Conservation (phyloP, 2,329 filamentous ascomycete genomes). For the Alternaria solani region DNA sequence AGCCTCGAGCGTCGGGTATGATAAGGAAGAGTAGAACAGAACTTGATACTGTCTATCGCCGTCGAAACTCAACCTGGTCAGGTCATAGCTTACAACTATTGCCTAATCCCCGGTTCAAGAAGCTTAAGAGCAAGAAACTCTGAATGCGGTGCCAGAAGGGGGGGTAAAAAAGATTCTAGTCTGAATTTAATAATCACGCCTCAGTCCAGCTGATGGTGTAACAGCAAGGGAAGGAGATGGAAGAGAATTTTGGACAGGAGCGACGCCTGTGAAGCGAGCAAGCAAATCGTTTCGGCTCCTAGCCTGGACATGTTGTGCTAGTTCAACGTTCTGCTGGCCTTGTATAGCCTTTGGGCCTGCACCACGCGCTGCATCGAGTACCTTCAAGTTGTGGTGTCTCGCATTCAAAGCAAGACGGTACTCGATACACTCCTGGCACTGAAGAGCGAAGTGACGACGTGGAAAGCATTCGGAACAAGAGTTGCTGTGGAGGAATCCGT, state of each 20-base stretch:
- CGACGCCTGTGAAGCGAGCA: neutral
- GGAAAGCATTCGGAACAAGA: neutral
- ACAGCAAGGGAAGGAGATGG: neutral
- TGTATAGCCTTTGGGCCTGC: neutral
- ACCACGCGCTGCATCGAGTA: no score
- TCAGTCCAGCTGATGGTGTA: neutral
- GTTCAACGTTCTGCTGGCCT: neutral
- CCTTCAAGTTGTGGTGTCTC: no score
- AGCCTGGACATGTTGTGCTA: neutral
- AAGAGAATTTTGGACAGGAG: neutral
- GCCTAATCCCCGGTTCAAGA: neutral
- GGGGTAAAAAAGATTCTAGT: accelerated
- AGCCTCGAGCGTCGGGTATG: neutral
- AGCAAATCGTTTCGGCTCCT: neutral
- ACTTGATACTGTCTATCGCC: neutral
- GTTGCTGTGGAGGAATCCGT: neutral
- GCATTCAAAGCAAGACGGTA: neutral
- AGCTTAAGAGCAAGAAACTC: neutral
- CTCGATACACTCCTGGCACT: neutral
- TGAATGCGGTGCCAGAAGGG: neutral
- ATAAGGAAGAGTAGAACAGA: neutral
- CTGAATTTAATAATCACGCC: neutral
- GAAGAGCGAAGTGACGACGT: neutral
- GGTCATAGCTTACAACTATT: neutral
- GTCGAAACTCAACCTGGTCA: neutral